Percentiles rank a stretch among this genome's conserved stretches.
phyloP scores from a whole-genome alignment of 2,329 filamentous ascomycete genomes.

The Cytospora piceae region DNA sequence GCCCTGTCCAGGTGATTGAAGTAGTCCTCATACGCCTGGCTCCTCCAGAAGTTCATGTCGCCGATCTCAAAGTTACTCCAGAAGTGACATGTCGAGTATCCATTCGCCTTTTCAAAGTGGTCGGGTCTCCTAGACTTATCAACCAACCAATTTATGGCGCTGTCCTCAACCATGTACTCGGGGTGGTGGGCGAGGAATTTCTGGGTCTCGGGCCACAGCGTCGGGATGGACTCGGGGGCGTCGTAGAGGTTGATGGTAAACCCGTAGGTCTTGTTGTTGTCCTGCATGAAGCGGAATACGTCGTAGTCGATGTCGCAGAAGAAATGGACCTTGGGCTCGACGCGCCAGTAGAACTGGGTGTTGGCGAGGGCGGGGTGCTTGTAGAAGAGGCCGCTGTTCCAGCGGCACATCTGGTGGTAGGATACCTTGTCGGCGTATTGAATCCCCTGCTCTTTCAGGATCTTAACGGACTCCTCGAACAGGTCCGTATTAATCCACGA shows the following conservation, averaged over 20 bases:
- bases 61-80: slow-evolving; percentile 99
- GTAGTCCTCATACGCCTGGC: slow-evolving; percentile 89
- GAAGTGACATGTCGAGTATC: slow-evolving; percentile 98
- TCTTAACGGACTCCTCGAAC: slow-evolving; percentile 80
- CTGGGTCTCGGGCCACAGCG: slow-evolving; percentile 91
- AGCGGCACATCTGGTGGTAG: slow-evolving; percentile 99
- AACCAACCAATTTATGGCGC: slow-evolving; percentile 84
- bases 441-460: slow-evolving; percentile 81
- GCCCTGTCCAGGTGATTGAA: slow-evolving; percentile 93
- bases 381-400: slow-evolving; percentile 98
- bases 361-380: slow-evolving; percentile 86
- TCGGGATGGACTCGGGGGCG: slow-evolving; percentile 80
- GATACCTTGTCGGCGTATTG: slow-evolving; percentile 89
- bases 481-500: slow-evolving; percentile 90
- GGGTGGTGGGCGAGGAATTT: slow-evolving; percentile 88
- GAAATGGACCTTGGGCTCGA: slow-evolving; percentile 98
- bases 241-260: slow-evolving; percentile 99
- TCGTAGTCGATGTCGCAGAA: slow-evolving; percentile 99
- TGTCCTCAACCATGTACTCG: slow-evolving; percentile 79
- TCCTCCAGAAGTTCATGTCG: slow-evolving; percentile 90
- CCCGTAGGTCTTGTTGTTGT: slow-evolving; percentile 98
- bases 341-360: slow-evolving; percentile 94
- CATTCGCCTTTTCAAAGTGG: slow-evolving; percentile 80
- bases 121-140: slow-evolving; percentile 77
- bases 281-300: slow-evolving; percentile 96